Conservation (phyloP, 176 grass and related monocot genomes). For the Tillandsia leiboldiana region DNA sequence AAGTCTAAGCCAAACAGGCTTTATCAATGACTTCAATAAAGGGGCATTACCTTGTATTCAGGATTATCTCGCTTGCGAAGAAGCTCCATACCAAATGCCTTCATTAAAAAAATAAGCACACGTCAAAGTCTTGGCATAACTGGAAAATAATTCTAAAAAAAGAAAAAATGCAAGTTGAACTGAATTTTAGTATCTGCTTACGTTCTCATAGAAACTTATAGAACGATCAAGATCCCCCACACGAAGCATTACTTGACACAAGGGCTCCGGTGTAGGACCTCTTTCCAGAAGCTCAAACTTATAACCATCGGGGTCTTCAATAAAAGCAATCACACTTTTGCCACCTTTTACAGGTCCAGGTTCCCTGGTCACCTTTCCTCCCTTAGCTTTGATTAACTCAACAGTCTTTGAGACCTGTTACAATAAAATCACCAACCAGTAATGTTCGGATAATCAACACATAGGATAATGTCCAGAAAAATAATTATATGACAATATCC, state of each 20-base stretch:
- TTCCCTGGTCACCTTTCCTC: conserved; percentile 55
- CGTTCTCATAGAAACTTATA: conserved; percentile 70
- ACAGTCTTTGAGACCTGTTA: conserved; percentile 47
- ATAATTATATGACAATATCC: too few species aligned
- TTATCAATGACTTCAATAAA: not conserved
- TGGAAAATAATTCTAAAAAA: not conserved
- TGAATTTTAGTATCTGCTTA: not conserved
- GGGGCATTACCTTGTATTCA: conserved; percentile 66
- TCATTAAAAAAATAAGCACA: conserved; percentile 24
- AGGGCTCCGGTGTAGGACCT: conserved; percentile 39
- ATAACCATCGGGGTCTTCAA: conserved; percentile 74
- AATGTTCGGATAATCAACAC: too few species aligned
- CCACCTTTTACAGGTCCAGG: conserved; percentile 50
- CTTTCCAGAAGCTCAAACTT: conserved; percentile 81
- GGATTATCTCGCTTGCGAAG: conserved; percentile 80
- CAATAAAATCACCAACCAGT: not conserved
- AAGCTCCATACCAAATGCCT: conserved; percentile 99
- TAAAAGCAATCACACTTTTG: conserved; percentile 48
- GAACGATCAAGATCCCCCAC: conserved; percentile 47
- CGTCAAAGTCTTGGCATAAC: not conserved
- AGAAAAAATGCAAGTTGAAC: not conserved
- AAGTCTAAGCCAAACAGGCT: too few species aligned
- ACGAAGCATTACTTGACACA: conserved; percentile 72
- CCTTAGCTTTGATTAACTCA: conserved; percentile 43
- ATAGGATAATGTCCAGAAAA: too few species aligned